Percentiles rank a stretch among this genome's conserved stretches.
phyloP scores from a whole-genome alignment of 345 rosid genomes.

The Boechera divaricarpa region DNA sequence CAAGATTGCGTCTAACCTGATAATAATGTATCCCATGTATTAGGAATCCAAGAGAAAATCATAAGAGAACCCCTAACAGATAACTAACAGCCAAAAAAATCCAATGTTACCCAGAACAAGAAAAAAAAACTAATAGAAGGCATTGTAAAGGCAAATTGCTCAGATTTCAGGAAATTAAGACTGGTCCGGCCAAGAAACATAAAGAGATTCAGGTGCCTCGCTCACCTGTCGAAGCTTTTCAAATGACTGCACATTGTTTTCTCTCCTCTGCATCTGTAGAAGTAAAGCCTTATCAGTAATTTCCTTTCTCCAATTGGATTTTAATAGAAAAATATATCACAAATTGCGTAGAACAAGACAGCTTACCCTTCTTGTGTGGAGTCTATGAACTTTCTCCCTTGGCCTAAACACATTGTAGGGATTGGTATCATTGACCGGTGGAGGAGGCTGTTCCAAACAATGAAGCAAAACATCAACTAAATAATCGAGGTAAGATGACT shows the following conservation, averaged over 20 bases:
- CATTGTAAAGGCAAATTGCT: slow-evolving; percentile 4
- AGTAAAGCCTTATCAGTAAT: slow-evolving; percentile 28
- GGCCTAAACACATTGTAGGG: slow-evolving; percentile 98
- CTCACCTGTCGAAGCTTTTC: slow-evolving; percentile 98
- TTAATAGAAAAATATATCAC: not conserved
- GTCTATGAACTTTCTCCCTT: slow-evolving; percentile 95
- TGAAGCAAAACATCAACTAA: slow-evolving; percentile 23
- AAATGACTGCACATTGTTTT: slow-evolving; percentile 97
- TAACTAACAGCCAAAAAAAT: not conserved
- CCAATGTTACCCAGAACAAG: not conserved
- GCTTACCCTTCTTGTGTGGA: slow-evolving; percentile 92
- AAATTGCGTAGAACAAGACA: not conserved
- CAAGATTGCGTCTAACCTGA: slow-evolving; percentile 98
- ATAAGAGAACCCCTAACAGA: not conserved
- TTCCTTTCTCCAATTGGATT: slow-evolving; percentile 2
- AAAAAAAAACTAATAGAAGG: slow-evolving; percentile 16
- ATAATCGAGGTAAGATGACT: not conserved
- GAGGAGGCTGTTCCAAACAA: slow-evolving; percentile 79
- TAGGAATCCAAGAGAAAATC: slow-evolving; percentile 19
- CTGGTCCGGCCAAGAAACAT: slow-evolving; percentile 14
- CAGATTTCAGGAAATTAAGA: not conserved
- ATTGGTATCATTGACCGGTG: slow-evolving; percentile 95
- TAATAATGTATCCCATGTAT: slow-evolving; percentile 8
- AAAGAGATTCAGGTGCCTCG: not conserved
- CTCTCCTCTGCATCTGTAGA: slow-evolving; percentile 96